These are phyloP conservation scores for Aspergillus amoenus DNA, from an alignment of 2,329 filamentous ascomycete genomes.

Conservation along the genomic window DNA sequence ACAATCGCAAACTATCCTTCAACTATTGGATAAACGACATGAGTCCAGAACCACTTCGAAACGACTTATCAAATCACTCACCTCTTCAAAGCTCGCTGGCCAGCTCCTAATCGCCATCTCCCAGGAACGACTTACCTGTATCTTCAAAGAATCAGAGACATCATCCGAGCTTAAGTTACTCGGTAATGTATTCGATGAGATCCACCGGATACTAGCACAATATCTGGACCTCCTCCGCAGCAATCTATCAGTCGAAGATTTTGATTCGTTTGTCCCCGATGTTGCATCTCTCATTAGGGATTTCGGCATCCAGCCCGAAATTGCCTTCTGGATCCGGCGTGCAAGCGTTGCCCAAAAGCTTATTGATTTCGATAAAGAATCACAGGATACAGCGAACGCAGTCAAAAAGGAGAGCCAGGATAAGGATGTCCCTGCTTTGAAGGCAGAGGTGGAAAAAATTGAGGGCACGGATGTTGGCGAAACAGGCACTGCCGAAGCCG, in stretches of 20 bases:
- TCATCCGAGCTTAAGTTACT: constrained; percentile 85
- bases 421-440: constrained; percentile 20
- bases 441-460: constrained; percentile 26
- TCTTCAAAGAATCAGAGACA: constrained; percentile 65
- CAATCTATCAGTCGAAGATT: constrained; percentile 73
- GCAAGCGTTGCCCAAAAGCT: constrained; percentile 70
- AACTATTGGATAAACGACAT: constrained; percentile 78
- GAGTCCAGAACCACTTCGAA: constrained; percentile 72
- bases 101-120: constrained; percentile 86
- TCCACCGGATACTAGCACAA: constrained; percentile 79
- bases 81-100: constrained; percentile 73
- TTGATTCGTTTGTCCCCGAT: constrained; percentile 74
- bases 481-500: constrained; percentile 17
- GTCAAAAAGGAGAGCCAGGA: constrained; percentile 24
- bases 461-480: constrained; percentile 35
- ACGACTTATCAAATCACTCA: constrained; percentile 75
- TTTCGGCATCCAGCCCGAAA: constrained; percentile 73
- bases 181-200: constrained; percentile 84
- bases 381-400: constrained; percentile 27
- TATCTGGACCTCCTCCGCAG: constrained; percentile 86
- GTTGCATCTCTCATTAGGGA: constrained; percentile 71
- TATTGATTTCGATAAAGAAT: constrained; percentile 38
- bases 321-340: constrained; percentile 83
- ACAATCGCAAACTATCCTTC: constrained; percentile 75
- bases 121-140: constrained; percentile 83